A percentile compares a stretch with the other conserved stretches of the same genome.
phyloP scores from a whole-genome alignment of 2,329 filamentous ascomycete genomes.

The Colletotrichum cuscutae region DNA sequence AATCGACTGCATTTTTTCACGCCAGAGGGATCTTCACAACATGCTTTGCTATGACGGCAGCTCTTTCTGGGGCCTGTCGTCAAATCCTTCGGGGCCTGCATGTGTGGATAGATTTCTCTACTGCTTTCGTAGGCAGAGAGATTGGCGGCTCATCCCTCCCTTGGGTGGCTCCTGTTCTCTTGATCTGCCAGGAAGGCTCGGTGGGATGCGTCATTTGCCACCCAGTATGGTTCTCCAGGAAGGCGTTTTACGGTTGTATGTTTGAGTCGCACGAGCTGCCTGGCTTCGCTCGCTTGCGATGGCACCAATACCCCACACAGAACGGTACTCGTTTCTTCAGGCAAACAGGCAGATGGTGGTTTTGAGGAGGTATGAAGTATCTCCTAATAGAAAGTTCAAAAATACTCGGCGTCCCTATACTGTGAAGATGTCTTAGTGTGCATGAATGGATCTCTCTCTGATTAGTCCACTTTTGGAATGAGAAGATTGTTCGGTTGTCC shows the following conservation, averaged over 20 bases:
- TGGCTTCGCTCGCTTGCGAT: slow-evolving; percentile 40
- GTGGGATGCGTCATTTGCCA: slow-evolving; percentile 35
- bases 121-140: slow-evolving; percentile 48
- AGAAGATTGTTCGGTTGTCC: too few relatives aligned
- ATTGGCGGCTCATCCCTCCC: slow-evolving; percentile 49
- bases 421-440: not conserved
- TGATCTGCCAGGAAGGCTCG: slow-evolving; percentile 19
- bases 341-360: slow-evolving; percentile 40
- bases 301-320: slow-evolving; percentile 50
- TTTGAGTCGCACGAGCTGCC: slow-evolving; percentile 49
- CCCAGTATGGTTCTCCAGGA: slow-evolving; percentile 40
- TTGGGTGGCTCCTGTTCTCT: slow-evolving; percentile 41
- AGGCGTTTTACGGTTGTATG: slow-evolving; percentile 52
- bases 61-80: slow-evolving; percentile 14
- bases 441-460: not conserved
- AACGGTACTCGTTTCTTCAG: slow-evolving; percentile 47
- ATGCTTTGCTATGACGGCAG: slow-evolving; percentile 27
- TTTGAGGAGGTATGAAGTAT: slow-evolving; percentile 29
- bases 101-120: slow-evolving; percentile 34
- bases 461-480: too few relatives aligned
- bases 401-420: not conserved
- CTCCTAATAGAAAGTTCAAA: slow-evolving; percentile 34
- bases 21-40: slow-evolving; percentile 28
- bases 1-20: slow-evolving; percentile 36
- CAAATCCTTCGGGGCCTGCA: slow-evolving; percentile 16